Conservation (phyloP, 306 rosid genomes). For the Lotus japonicus region DNA sequence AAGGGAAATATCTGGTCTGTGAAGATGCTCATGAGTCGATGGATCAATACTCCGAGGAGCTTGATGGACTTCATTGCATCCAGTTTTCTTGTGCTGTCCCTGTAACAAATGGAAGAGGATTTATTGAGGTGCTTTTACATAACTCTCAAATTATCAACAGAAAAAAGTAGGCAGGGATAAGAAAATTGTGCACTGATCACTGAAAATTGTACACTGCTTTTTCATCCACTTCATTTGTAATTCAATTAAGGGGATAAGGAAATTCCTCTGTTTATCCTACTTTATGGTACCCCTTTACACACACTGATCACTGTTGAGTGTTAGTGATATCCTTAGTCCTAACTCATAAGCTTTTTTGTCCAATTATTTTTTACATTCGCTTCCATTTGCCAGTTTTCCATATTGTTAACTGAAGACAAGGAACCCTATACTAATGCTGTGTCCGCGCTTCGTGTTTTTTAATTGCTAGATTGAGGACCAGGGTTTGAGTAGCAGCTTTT, state of each 20-base stretch:
- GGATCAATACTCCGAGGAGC: constrained; percentile 34
- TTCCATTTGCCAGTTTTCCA: constrained; percentile 8
- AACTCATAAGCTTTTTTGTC: neutral
- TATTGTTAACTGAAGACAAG: constrained; percentile 1
- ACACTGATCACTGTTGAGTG: neutral
- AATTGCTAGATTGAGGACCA: constrained; percentile 79
- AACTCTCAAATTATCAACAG: neutral
- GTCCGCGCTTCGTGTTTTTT: constrained; percentile 12
- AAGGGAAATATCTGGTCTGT: constrained; percentile 62
- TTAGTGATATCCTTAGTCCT: constrained; percentile 3
- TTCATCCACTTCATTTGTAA: neutral
- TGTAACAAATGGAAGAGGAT: constrained; percentile 68
- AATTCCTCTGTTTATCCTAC: neutral
- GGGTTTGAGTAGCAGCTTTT: constrained; percentile 81
- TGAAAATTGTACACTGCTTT: too few species aligned
- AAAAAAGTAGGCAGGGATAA: neutral
- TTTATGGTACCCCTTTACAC: neutral
- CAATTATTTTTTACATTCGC: neutral
- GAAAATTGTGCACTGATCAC: too few species aligned
- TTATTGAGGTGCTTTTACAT: constrained; percentile 62
- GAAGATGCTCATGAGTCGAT: constrained; percentile 46
- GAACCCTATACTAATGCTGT: constrained; percentile 7
- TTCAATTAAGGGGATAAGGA: constrained; percentile 5
- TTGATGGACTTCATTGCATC: constrained; percentile 54
- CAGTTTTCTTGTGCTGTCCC: constrained; percentile 71